Evolutionary conservation across 352 stramenopile genomes (phyloP).

Genomic region (Halophytophthora batemanensis): DNA sequence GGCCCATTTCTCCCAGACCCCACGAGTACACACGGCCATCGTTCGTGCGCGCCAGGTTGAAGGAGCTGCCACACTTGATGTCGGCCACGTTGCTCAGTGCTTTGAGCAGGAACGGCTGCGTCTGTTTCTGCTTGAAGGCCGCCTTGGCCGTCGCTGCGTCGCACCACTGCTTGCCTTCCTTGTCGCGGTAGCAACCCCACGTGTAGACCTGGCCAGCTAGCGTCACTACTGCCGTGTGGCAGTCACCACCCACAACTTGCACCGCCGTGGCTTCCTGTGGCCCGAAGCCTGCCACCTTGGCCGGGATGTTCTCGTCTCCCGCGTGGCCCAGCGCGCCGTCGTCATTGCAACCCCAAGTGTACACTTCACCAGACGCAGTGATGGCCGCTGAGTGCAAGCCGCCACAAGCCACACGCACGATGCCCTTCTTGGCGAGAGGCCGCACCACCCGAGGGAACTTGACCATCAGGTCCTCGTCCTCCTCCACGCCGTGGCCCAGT

Average conservation of each 20-base stretch:
- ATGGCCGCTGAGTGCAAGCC: slow-evolving; percentile 91
- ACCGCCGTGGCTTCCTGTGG: slow-evolving; percentile 35
- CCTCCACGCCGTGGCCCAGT: slow-evolving; percentile 87
- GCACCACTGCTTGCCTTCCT: slow-evolving; percentile 93
- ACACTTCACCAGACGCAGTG: slow-evolving; percentile 86
- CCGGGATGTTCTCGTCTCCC: slow-evolving; percentile 78
- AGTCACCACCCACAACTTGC: slow-evolving; percentile 92
- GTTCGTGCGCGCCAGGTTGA: slow-evolving; percentile 84
- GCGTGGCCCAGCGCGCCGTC: slow-evolving; percentile 87
- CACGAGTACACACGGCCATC: slow-evolving; percentile 90
- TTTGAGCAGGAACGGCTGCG: slow-evolving; percentile 56
- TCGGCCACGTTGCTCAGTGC: slow-evolving; percentile 62
- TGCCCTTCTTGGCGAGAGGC: slow-evolving; percentile 34
- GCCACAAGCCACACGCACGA: slow-evolving; percentile 83
- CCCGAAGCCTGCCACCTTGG: slow-evolving; percentile 57
- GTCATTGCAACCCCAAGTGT: slow-evolving; percentile 94
- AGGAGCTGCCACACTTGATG: slow-evolving; percentile 79
- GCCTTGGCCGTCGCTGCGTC: slow-evolving; percentile 58
- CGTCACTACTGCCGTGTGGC: slow-evolving; percentile 90
- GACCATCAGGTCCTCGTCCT: slow-evolving; percentile 76
- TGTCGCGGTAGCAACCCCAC: slow-evolving; percentile 97
- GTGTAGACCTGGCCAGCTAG: slow-evolving; percentile 89
- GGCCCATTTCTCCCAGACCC: slow-evolving; percentile 89
- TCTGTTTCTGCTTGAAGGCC: slow-evolving; percentile 84
- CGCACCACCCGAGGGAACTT: slow-evolving; percentile 59